phyloP scores from a whole-genome alignment of 2,329 filamentous ascomycete species.

The Trichoderma lentiforme region DNA sequence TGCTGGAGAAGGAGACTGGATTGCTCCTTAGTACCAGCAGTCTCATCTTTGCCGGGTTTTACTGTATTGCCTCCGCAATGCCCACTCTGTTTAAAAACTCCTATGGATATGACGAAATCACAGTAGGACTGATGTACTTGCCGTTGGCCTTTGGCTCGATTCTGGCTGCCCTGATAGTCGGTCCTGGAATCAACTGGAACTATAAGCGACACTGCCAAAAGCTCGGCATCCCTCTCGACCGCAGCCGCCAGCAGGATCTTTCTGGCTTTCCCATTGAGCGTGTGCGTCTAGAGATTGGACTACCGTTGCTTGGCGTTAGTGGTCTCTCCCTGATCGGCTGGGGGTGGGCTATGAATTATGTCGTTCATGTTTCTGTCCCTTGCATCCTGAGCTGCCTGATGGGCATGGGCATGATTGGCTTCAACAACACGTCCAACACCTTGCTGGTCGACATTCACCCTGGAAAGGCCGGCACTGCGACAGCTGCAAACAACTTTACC shows the following conservation, averaged over 20 bases:
- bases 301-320: slow-evolving; percentile 50
- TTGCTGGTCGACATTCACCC: slow-evolving; percentile 57
- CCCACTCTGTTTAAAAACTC: slow-evolving; percentile 43
- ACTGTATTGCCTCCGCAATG: slow-evolving; percentile 45
- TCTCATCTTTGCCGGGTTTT: slow-evolving; percentile 50
- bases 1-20: slow-evolving; percentile 42
- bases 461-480: slow-evolving; percentile 49
- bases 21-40: slow-evolving; percentile 44
- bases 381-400: slow-evolving; percentile 46
- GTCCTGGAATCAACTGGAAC: slow-evolving; percentile 63
- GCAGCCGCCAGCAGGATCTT: slow-evolving; percentile 50
- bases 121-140: slow-evolving; percentile 53
- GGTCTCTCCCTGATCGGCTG: slow-evolving; percentile 46
- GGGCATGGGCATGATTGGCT: slow-evolving; percentile 50
- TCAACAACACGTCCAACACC: slow-evolving; percentile 51
- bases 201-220: slow-evolving; percentile 58
- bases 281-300: slow-evolving; percentile 46
- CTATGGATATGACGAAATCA: slow-evolving; percentile 58
- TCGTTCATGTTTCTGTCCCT: slow-evolving; percentile 43
- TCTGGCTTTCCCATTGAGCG: slow-evolving; percentile 49
- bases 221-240: slow-evolving; percentile 51
- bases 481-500: slow-evolving; percentile 55
- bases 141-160: slow-evolving; percentile 51
- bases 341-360: slow-evolving; percentile 50
- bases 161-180: slow-evolving; percentile 43